These are phyloP conservation scores for Backusella psychrophila DNA, from an alignment of 192 early-diverging fungal species.

Conservation along the genomic window DNA sequence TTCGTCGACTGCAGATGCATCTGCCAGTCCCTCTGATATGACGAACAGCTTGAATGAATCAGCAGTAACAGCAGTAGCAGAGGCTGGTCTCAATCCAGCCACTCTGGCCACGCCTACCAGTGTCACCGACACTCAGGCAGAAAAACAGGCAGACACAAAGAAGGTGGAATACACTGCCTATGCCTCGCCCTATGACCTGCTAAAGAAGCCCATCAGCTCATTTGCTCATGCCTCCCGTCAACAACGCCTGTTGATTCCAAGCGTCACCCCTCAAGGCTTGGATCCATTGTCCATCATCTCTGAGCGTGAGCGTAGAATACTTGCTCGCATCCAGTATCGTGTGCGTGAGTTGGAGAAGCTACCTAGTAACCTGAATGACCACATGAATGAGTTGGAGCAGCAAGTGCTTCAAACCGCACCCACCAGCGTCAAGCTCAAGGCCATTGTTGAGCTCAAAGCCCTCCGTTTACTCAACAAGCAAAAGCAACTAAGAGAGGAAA, in stretches of 20 bases:
- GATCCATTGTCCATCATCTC: conserved; percentile 73
- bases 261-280: conserved; percentile 72
- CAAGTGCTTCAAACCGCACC: conserved; percentile 21
- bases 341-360: conserved; percentile 69
- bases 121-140: neutral
- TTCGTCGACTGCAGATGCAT: neutral
- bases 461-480: conserved; percentile 70
- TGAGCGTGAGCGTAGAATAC: conserved; percentile 77
- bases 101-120: conserved; percentile 23
- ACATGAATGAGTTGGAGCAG: neutral
- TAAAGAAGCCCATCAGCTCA: conserved; percentile 54
- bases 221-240: conserved; percentile 51
- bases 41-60: conserved; percentile 23
- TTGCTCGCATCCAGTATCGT: conserved; percentile 70
- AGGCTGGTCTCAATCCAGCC: neutral
- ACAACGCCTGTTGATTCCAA: conserved; percentile 72
- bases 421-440: conserved; percentile 46
- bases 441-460: conserved; percentile 88
- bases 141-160: conserved; percentile 26
- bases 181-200: conserved; percentile 55
- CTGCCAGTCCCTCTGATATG: neutral
- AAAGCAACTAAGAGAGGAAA: conserved; percentile 61
- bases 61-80: conserved; percentile 62
- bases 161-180: conserved; percentile 47
- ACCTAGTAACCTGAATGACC: neutral